Percentiles rank a stretch among this genome's conserved stretches.
phyloP scores from a whole-genome alignment of 495 filamentous ascomycete species.

The Aspergillus funiculosus region DNA sequence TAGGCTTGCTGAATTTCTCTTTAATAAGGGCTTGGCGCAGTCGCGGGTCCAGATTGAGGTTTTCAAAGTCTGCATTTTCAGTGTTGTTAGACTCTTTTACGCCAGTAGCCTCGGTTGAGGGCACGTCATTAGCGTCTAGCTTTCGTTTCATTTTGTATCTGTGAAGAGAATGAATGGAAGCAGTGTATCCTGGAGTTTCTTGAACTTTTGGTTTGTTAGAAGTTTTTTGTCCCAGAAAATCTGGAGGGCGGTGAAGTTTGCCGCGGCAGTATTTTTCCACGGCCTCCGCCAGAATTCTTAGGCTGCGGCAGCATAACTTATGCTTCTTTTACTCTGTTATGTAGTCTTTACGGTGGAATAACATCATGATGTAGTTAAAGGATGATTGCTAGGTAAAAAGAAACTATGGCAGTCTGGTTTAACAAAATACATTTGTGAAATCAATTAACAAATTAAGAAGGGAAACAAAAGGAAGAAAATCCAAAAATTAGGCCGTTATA shows the following conservation, averaged over 20 bases:
- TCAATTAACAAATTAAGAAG: background rate
- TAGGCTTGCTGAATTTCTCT: constrained; percentile 77
- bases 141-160: constrained; percentile 56
- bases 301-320: too few species aligned
- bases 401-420: background rate
- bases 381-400: too few species aligned
- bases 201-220: constrained; percentile 10
- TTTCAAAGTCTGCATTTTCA: constrained; percentile 35
- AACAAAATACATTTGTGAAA: background rate
- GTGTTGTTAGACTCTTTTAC: constrained; percentile 17
- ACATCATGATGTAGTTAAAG: too few species aligned
- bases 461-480: background rate
- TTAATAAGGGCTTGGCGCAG: constrained; percentile 80
- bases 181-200: background rate
- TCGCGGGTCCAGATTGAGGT: constrained; percentile 71
- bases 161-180: background rate
- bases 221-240: constrained; percentile 37
- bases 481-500: background rate
- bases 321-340: background rate
- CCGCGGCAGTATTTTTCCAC: constrained; percentile 24
- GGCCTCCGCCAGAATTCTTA: constrained; percentile 7
- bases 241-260: constrained; percentile 39
- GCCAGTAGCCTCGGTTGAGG: constrained; percentile 35
- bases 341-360: too few species aligned
- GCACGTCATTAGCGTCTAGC: constrained; percentile 54